These are phyloP conservation scores for Teunomyces tritomae DNA, from an alignment of 805 yeast species.

Conservation along the genomic window DNA sequence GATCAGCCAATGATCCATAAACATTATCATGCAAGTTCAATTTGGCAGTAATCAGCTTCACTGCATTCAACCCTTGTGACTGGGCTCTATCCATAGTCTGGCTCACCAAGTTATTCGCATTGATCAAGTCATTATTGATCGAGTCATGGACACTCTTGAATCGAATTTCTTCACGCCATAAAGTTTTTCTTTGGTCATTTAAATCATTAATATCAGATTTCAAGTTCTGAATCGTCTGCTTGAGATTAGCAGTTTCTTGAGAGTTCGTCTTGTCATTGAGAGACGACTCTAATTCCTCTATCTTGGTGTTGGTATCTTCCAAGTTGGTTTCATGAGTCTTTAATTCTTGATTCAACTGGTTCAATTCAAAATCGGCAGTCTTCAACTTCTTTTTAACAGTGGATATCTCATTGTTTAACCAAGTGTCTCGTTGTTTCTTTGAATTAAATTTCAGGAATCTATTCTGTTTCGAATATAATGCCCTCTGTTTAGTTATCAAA, in stretches of 20 bases:
- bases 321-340: conserved; percentile 12
- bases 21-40: conserved; percentile 61
- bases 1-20: conserved; percentile 82
- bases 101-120: conserved; percentile 58
- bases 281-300: conserved; percentile 23
- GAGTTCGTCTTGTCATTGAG: conserved; percentile 8
- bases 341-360: conserved; percentile 20
- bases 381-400: conserved; percentile 28
- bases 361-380: conserved; percentile 21
- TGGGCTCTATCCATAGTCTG: conserved; percentile 76
- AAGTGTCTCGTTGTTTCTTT: conserved; percentile 58
- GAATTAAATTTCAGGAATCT: conserved; percentile 58
- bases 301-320: conserved; percentile 7
- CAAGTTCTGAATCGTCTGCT: conserved; percentile 37
- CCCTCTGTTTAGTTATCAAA: conserved; percentile 53
- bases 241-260: conserved; percentile 14
- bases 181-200: conserved; percentile 63
- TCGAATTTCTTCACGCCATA: conserved; percentile 80
- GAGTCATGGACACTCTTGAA: conserved; percentile 55
- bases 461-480: conserved; percentile 67
- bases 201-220: conserved; percentile 43
- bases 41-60: conserved; percentile 57
- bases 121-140: conserved; percentile 50
- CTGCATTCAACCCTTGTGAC: conserved; percentile 66
- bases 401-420: conserved; percentile 58